Base-by-base conservation (phyloP, 192 early-diverging fungal genomes). In the Linnemannia elongata region DNA sequence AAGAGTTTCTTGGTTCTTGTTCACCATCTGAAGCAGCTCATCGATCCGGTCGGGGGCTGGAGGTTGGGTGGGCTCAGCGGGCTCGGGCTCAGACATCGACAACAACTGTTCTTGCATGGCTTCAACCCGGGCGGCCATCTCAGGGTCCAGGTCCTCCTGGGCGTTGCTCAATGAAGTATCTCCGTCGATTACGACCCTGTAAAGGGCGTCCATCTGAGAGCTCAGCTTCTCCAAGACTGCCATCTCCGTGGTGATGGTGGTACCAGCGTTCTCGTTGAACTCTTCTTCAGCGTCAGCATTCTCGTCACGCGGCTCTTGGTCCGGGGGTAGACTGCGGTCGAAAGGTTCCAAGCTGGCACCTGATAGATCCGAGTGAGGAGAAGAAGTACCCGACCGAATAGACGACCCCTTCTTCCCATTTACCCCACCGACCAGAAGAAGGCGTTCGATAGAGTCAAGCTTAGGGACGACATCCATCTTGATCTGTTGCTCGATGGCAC, bases 101-200 rank as follows among this genome's bases (percentile, higher is more conserved):
- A 30, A 15, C 30, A 66, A 12, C 27, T 33, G 45, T 68, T 30
- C 55, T 6, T n/a, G 36, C 80, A 42, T 24, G 12, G 47, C 12
- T 15, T 33, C 44, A 17, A 49, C 45, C 15, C 30, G 49, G 27
- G 47, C 44, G 2, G 73, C 10, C 38, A 72, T 55, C 41, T 55
- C 30, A 12, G 57, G 63, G 41, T 44, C 68, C 27, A 41, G 42
- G 41, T 44, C 49, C 27, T 9, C 6, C 1, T 55, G 30, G 1
- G 22, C 36, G 20, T 38, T n/a, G 17, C 22, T 30, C 9, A 52
- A 6, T 6, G 27, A n/a, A n/a, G 81, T 70, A 7, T 72, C 22
- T 22, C 81, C 81, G 27, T 82, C 75, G 47, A 82, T 73, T 4
- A 82, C 81, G 8, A 82, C 81, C 49, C 63, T 82, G 35, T 44